Evolutionary conservation across 164 flowering plant species (phyloP).

Genomic region (Vitis vinifera): DNA sequence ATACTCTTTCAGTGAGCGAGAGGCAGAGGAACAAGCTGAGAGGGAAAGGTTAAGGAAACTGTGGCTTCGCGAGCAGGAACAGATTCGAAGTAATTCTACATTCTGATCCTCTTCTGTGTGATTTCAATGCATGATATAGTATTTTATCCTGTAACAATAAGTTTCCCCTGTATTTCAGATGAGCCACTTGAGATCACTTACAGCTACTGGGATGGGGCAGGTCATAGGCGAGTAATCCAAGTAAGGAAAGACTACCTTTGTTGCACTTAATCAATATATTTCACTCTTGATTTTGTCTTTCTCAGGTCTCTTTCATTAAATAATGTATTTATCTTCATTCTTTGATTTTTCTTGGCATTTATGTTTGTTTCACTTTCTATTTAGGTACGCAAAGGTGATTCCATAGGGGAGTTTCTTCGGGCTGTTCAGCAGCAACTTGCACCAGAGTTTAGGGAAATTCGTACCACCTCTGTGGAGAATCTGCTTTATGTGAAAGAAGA

Average conservation of each 20-base stretch:
- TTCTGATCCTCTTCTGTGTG: neutral
- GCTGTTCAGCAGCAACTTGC: conserved; percentile 99
- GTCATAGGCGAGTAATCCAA: conserved; percentile 92
- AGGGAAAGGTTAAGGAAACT: conserved; percentile 83
- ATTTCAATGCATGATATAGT: neutral
- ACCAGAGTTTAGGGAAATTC: conserved; percentile 94
- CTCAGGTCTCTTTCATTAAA: neutral
- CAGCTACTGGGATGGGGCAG: conserved; percentile 99
- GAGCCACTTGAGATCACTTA: conserved; percentile 97
- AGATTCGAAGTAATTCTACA: conserved; percentile 67
- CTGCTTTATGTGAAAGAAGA: conserved; percentile 98
- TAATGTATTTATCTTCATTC: neutral
- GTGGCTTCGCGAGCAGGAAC: conserved; percentile 90
- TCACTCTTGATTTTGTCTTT: neutral
- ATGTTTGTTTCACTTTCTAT: neutral
- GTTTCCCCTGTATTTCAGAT: conserved; percentile 44
- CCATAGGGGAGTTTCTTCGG: conserved; percentile 89
- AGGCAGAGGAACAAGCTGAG: conserved; percentile 99
- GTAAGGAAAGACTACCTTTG: conserved; percentile 27
- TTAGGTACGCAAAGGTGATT: conserved; percentile 92
- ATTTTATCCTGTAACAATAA: conserved; percentile 9
- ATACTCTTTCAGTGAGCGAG: conserved; percentile 88
- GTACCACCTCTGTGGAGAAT: conserved; percentile 96
- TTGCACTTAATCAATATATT: neutral
- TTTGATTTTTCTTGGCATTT: neutral